These are phyloP conservation scores for Hyaloscypha hepaticicola DNA, from an alignment of 495 filamentous ascomycete species.

Conservation along the genomic window DNA sequence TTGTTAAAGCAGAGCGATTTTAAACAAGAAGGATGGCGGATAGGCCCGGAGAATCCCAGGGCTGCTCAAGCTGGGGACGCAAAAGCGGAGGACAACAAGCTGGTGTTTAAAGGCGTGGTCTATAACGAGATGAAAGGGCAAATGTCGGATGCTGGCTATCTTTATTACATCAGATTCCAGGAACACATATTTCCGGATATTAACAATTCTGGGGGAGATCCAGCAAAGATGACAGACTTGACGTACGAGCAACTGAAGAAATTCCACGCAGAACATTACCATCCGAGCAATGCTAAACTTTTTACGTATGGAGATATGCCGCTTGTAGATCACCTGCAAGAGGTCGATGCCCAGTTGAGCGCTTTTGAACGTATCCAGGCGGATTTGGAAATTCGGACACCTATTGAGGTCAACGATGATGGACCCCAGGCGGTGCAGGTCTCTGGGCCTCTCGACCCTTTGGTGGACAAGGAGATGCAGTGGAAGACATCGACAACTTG, in stretches of 20 bases:
- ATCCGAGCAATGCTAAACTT: slow-evolving; percentile 93
- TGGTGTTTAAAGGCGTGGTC: slow-evolving; percentile 97
- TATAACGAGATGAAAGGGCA: slow-evolving; percentile 99
- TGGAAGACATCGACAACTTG: slow-evolving; percentile 92
- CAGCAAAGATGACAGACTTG: slow-evolving; percentile 90
- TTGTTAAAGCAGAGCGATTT: slow-evolving; percentile 90
- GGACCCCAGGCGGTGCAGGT: slow-evolving; percentile 69
- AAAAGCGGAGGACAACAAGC: slow-evolving; percentile 44
- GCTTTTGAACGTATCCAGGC: slow-evolving; percentile 65
- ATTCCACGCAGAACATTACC: slow-evolving; percentile 90
- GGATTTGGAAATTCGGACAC: slow-evolving; percentile 71
- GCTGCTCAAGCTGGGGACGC: slow-evolving; percentile 46
- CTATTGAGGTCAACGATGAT: slow-evolving; percentile 62
- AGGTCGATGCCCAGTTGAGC: slow-evolving; percentile 69
- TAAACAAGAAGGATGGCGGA: slow-evolving; percentile 91
- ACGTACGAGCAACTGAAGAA: slow-evolving; percentile 81
- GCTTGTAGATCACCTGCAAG: slow-evolving; percentile 71
- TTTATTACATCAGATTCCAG: slow-evolving; percentile 91
- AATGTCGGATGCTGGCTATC: slow-evolving; percentile 94
- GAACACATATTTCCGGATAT: slow-evolving; percentile 91
- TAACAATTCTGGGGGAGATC: slow-evolving; percentile 95
- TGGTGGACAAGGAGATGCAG: slow-evolving; percentile 81
- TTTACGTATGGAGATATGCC: slow-evolving; percentile 96
- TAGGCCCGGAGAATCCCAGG: slow-evolving; percentile 85
- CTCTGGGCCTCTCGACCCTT: slow-evolving; percentile 81